These are phyloP conservation scores for Eurotiales sp. DNA, from an alignment of 2,329 filamentous ascomycete species.

Conservation along the genomic window DNA sequence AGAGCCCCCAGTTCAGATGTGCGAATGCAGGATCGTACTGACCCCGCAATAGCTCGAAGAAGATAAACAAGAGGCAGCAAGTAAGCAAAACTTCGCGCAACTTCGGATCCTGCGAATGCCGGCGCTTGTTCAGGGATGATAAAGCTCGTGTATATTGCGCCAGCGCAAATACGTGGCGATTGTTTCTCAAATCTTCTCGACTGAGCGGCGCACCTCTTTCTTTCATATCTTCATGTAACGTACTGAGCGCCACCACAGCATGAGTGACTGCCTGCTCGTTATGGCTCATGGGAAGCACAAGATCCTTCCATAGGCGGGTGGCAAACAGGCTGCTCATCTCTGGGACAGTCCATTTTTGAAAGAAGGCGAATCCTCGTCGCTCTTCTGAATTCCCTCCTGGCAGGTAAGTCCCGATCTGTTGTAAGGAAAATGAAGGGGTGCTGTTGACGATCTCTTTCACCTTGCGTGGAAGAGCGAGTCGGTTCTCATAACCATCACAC, in stretches of 20 bases:
- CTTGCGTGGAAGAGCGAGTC: slow-evolving; percentile 5
- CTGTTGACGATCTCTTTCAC: neutral
- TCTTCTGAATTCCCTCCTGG: slow-evolving; percentile 17
- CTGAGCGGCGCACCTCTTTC: slow-evolving; percentile 12
- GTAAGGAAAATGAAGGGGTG: neutral
- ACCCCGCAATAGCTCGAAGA: slow-evolving; percentile 24
- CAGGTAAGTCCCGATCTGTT: neutral
- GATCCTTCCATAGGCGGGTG: slow-evolving; percentile 17
- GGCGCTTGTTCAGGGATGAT: slow-evolving; percentile 16
- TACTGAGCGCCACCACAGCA: slow-evolving; percentile 22
- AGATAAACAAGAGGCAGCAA: slow-evolving; percentile 24
- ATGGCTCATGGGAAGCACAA: slow-evolving; percentile 23
- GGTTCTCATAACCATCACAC: slow-evolving; percentile 18
- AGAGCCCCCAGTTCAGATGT: slow-evolving; percentile 23
- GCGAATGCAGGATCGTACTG: slow-evolving; percentile 19
- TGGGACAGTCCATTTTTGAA: slow-evolving; percentile 17
- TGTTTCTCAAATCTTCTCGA: slow-evolving; percentile 11
- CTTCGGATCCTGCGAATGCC: slow-evolving; percentile 16
- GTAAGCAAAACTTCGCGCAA: slow-evolving; percentile 20
- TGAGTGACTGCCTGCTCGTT: slow-evolving; percentile 20
- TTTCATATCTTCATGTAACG: slow-evolving; percentile 19
- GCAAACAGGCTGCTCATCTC: slow-evolving; percentile 16
- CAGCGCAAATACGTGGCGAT: slow-evolving; percentile 21
- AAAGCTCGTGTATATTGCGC: slow-evolving; percentile 22
- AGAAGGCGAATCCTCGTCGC: slow-evolving; percentile 20